phyloP scores from a whole-genome alignment of 768 basidiomycete genomes.

The Gymnopilus junonius region DNA sequence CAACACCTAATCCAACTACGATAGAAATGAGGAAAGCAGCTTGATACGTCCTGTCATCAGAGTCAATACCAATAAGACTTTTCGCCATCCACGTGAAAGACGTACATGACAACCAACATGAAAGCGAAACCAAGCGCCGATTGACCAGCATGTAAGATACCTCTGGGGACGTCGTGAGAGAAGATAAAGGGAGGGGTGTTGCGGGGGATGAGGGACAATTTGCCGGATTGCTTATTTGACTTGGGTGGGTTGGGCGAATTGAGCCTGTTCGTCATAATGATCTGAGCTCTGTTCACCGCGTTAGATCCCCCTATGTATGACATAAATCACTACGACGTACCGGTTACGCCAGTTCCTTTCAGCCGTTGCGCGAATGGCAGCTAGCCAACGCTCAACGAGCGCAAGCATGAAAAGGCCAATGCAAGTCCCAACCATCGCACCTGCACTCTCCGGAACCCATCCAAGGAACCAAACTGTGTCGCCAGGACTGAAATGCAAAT shows the following conservation, averaged over 20 bases:
- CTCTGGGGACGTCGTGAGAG: conserved; percentile 65
- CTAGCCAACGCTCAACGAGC: conserved; percentile 66
- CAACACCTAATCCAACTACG: conserved; percentile 63
- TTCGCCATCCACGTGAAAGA: conserved; percentile 26
- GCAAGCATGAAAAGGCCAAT: conserved; percentile 38
- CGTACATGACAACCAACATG: conserved; percentile 78
- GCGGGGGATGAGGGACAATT: not conserved
- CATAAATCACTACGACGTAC: not conserved
- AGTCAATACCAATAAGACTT: too few relatives aligned
- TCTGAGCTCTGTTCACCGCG: conserved; percentile 15
- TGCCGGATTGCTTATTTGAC: not conserved
- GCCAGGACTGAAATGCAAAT: conserved; percentile 7
- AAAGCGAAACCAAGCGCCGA: conserved; percentile 58
- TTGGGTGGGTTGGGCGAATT: conserved; percentile 16
- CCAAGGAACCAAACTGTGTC: conserved; percentile 49
- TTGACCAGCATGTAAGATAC: conserved; percentile 61
- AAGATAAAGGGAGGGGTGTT: conserved; percentile 58
- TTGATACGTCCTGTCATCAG: conserved; percentile 51
- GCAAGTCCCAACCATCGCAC: conserved; percentile 76
- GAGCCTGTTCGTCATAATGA: conserved; percentile 1
- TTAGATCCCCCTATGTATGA: not conserved
- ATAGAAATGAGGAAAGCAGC: conserved; percentile 63
- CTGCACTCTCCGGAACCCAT: conserved; percentile 70
- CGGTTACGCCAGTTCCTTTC: conserved; percentile 52
- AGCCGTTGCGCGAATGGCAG: conserved; percentile 57